These are phyloP conservation scores for Calonectria honghensis DNA, from an alignment of 2,329 filamentous ascomycete genomes.

Conservation along the genomic window DNA sequence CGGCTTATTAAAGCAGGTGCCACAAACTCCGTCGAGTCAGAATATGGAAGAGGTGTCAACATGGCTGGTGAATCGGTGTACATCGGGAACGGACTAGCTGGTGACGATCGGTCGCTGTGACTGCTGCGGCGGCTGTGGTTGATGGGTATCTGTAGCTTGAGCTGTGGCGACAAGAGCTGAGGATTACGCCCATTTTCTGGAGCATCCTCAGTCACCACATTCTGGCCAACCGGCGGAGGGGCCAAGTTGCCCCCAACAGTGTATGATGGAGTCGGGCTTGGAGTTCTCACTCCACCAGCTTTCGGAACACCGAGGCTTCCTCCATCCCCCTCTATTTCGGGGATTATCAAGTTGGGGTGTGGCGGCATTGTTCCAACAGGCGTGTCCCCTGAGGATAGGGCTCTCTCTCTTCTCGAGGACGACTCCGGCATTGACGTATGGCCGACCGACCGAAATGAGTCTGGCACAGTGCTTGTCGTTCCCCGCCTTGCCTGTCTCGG, in stretches of 20 bases:
- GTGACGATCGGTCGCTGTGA: constrained; percentile 67
- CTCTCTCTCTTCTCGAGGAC: constrained; percentile 58
- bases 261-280: constrained; percentile 58
- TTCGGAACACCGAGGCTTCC: constrained; percentile 48
- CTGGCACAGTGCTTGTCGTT: constrained; percentile 53
- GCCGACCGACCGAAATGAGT: constrained; percentile 42
- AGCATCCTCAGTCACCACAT: constrained; percentile 45
- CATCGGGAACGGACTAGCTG: constrained; percentile 79
- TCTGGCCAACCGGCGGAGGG: constrained; percentile 60
- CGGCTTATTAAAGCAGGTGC: constrained; percentile 62
- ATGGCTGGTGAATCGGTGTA: constrained; percentile 76
- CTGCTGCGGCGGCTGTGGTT: constrained; percentile 63
- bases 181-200: constrained; percentile 28
- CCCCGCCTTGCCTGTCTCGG: constrained; percentile 52
- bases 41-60: constrained; percentile 64
- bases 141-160: constrained; percentile 70
- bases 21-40: constrained; percentile 72
- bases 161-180: constrained; percentile 48
- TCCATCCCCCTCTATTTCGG: constrained; percentile 45
- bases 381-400: constrained; percentile 68
- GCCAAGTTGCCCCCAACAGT: constrained; percentile 65
- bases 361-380: constrained; percentile 42
- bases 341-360: constrained; percentile 49
- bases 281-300: constrained; percentile 50
- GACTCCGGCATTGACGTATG: constrained; percentile 33